phyloP scores from a whole-genome alignment of 2,329 filamentous ascomycete species.

The Trichoderma sp. region DNA sequence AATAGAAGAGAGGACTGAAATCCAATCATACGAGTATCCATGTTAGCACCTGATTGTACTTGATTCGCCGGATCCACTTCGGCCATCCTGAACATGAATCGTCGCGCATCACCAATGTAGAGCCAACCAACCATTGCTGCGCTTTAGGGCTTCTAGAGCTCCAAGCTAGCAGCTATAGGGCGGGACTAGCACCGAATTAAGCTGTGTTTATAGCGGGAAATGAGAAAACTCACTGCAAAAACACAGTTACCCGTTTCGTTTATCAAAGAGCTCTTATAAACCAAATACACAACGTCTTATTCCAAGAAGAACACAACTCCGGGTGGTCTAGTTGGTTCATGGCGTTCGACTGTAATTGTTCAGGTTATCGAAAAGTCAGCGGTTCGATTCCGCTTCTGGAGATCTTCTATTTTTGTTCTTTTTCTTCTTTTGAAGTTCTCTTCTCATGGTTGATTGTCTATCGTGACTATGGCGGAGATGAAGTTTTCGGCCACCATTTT shows the following conservation, averaged over 20 bases:
- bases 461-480: background rate
- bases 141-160: background rate
- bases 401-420: background rate
- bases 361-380: conserved; percentile 34
- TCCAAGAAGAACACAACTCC: conserved; percentile 24
- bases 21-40: background rate
- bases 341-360: conserved; percentile 33
- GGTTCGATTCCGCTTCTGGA: conserved; percentile 32
- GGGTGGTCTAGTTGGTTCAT: conserved; percentile 36
- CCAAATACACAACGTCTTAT: background rate
- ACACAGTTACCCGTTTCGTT: no score
- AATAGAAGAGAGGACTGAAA: background rate
- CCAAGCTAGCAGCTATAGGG: background rate
- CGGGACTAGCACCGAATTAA: background rate
- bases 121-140: background rate
- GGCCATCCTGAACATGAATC: background rate
- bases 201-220: background rate
- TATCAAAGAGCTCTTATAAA: background rate
- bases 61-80: background rate
- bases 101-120: background rate
- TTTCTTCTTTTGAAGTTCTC: background rate
- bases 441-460: background rate
- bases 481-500: background rate
- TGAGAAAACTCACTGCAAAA: background rate
- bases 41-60: background rate